Percentiles rank a stretch among this genome's conserved stretches.
These are phyloP conservation scores for Psophocarpus tetragonolobus DNA, from an alignment of 306 rosid genomes.

Conservation along the genomic window DNA sequence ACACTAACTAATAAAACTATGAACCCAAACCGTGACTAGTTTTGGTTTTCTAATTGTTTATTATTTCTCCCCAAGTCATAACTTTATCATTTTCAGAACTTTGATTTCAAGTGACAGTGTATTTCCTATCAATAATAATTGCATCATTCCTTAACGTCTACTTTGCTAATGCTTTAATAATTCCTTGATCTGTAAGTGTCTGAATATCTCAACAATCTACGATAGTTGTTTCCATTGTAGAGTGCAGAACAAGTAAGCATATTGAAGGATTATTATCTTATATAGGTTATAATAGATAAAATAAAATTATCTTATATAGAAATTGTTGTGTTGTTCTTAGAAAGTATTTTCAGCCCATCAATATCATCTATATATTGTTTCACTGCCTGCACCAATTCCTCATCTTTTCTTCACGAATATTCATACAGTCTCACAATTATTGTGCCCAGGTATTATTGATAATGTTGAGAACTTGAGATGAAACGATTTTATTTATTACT, in stretches of 20 bases:
- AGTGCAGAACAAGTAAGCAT: no score
- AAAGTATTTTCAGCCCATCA: not conserved
- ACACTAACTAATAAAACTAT: not conserved
- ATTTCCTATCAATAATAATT: not conserved
- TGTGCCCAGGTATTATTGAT: not conserved
- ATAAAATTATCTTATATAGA: not conserved
- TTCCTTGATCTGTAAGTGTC: not conserved
- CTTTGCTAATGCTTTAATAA: not conserved
- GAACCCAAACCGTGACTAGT: not conserved
- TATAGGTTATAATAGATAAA: no score
- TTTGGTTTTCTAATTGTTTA: not conserved
- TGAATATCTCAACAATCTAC: not conserved
- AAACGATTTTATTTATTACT: not conserved
- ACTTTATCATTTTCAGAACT: not conserved
- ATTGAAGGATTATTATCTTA: no score
- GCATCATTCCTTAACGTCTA: not conserved
- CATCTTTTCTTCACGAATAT: not conserved
- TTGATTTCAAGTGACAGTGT: not conserved
- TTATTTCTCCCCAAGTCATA: not conserved
- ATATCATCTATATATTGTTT: not conserved
- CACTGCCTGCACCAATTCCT: not conserved
- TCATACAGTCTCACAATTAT: not conserved
- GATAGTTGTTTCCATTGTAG: not conserved
- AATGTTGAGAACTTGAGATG: not conserved
- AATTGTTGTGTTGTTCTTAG: not conserved